These are phyloP conservation scores for Kregervanrija pseudodelftensis DNA, from an alignment of 805 yeast species.

Conservation along the genomic window DNA sequence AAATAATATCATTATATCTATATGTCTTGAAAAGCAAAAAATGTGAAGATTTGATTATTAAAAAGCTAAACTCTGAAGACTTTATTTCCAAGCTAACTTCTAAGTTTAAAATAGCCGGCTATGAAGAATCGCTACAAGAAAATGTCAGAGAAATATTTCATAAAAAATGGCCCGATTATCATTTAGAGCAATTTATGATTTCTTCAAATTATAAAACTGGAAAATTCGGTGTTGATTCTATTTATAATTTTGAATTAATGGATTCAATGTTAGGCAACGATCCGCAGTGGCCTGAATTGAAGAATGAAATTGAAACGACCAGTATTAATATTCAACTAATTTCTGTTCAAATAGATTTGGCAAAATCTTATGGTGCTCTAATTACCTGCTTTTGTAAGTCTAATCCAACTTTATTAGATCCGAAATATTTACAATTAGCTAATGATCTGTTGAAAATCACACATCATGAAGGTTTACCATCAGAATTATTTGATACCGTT, in stretches of 20 bases:
- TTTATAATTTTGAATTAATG: slow-evolving; percentile 56
- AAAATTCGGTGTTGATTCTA: slow-evolving; percentile 43
- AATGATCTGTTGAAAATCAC: slow-evolving; percentile 45
- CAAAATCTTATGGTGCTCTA: slow-evolving; percentile 74
- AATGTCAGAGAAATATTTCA: slow-evolving; percentile 40
- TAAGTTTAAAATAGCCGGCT: slow-evolving; percentile 27
- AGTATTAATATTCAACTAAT: slow-evolving; percentile 58
- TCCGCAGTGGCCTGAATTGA: slow-evolving; percentile 40
- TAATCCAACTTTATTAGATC: slow-evolving; percentile 21
- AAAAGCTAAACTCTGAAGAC: slow-evolving; percentile 13
- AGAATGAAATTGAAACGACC: slow-evolving; percentile 46
- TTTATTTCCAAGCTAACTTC: slow-evolving; percentile 33
- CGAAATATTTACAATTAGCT: slow-evolving; percentile 30
- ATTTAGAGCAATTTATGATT: slow-evolving; percentile 45
- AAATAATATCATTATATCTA: slow-evolving; percentile 64
- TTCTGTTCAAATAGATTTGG: slow-evolving; percentile 59
- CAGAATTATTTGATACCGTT: slow-evolving; percentile 40
- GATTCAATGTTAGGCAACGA: slow-evolving; percentile 46
- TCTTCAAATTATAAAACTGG: slow-evolving; percentile 39
- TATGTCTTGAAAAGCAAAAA: slow-evolving; percentile 41
- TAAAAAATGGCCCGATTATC: slow-evolving; percentile 34
- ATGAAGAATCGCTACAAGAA: slow-evolving; percentile 15
- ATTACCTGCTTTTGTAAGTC: slow-evolving; percentile 57
- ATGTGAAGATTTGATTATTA: slow-evolving; percentile 33
- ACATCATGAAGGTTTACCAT: slow-evolving; percentile 43